Evolutionary conservation across 2,329 filamentous ascomycete species (phyloP), one percentile per base, ranked within the genome.

Genomic region (Fusarium heterosporum): DNA sequence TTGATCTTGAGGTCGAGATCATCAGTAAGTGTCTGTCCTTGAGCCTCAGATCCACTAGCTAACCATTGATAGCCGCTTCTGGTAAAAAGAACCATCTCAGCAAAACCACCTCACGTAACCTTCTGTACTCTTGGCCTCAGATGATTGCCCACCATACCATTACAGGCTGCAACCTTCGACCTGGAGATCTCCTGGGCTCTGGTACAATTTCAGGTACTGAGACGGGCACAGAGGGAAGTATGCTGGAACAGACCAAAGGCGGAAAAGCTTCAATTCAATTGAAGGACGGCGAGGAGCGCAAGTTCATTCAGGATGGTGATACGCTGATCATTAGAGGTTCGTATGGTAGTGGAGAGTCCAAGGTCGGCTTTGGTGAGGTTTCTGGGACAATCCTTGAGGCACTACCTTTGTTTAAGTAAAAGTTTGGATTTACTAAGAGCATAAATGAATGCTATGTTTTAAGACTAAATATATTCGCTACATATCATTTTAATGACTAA

Each of bases 91-190:
- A 67, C 47, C 0, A 50, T 10, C 22, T 53, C 1, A 53, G 50
- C 29, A 53, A 57, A 6, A 72, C 70, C 7, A 64, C 77, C 52
- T 76, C 78, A 17, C 76, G 72, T 41, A 77, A 82, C 53, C 82
- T 96, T 3, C 83, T 95, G 2, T 96, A 89, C 84, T 94, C 91
- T 0, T 96, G 93, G 80, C 85, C 90, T 2, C 93, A 96, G 75
- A 94, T 95, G 91, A 81, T 96, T 49, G 86, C 92, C 1, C 92
- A 96, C 77, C 92, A 96, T 75, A 89, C 90, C 3, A 85, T 93
- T 48, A 90, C 89, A 0, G 92, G 92, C 3, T 96, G 92, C 76
- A 88, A 89, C 12, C 82, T 96, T 79, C 85, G 87, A 8, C 84
- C 89, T 0, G 92, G 92, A 42, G 92, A 96, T 72, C 76, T 96